Evolutionary conservation across 805 yeast genomes (phyloP).

Genomic region (Candida alai): DNA sequence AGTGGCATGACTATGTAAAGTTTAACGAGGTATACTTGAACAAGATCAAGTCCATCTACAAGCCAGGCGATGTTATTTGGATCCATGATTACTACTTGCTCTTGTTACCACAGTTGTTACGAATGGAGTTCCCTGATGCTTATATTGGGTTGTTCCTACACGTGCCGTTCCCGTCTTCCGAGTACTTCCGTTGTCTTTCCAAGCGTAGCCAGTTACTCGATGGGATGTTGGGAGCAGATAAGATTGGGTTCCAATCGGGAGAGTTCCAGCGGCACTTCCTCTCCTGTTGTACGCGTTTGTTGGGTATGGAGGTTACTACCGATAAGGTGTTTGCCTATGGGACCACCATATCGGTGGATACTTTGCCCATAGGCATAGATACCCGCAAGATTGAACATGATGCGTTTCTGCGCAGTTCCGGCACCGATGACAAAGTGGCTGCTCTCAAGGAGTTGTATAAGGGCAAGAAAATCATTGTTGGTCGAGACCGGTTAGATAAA

Average conservation of each 20-base stretch:
- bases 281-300: slow-evolving; percentile 80
- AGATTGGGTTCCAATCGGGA: slow-evolving; percentile 80
- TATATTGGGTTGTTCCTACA: slow-evolving; percentile 78
- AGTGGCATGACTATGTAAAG: slow-evolving; percentile 85
- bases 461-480: slow-evolving; percentile 77
- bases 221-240: slow-evolving; percentile 88
- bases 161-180: slow-evolving; percentile 93
- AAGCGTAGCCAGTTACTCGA: slow-evolving; percentile 78
- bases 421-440: slow-evolving; percentile 58
- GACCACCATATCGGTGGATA: slow-evolving; percentile 63
- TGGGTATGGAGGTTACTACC: slow-evolving; percentile 73
- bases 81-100: slow-evolving; percentile 86
- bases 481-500: slow-evolving; percentile 87
- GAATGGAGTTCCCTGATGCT: slow-evolving; percentile 73
- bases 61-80: slow-evolving; percentile 90
- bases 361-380: slow-evolving; percentile 89
- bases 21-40: slow-evolving; percentile 89
- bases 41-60: slow-evolving; percentile 65
- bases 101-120: slow-evolving; percentile 74
- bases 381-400: slow-evolving; percentile 63
- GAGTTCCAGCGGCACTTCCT: slow-evolving; percentile 89
- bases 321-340: slow-evolving; percentile 70
- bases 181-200: slow-evolving; percentile 85
- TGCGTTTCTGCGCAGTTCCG: slow-evolving; percentile 38
- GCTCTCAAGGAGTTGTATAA: slow-evolving; percentile 62